Evolutionary conservation across 1,139 yeast species (phyloP).

Genomic region (Ogataea hybrid): DNA sequence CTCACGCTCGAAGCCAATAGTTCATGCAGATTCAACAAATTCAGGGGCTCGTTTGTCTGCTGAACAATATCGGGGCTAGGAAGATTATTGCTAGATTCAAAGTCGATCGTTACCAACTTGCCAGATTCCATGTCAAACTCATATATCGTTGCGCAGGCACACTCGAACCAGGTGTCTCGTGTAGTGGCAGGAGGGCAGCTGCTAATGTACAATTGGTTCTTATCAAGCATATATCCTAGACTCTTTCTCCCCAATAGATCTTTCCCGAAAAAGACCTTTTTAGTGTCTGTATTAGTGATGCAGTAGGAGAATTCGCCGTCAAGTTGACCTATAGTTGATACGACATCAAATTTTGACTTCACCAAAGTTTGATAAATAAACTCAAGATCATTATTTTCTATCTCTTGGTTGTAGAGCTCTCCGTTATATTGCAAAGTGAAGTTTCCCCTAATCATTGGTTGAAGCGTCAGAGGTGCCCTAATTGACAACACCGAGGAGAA

Average conservation of each 20-base stretch:
- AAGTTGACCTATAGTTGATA: constrained; percentile 37
- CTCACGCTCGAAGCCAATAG: constrained; percentile 42
- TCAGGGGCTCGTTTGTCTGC: constrained; percentile 5
- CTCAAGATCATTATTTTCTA: constrained; percentile 50
- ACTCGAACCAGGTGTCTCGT: constrained; percentile 43
- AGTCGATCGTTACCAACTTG: constrained; percentile 17
- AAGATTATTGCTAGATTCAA: constrained; percentile 21
- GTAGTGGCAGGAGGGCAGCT: constrained; percentile 42
- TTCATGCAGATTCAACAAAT: constrained; percentile 28
- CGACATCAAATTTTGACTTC: constrained; percentile 31
- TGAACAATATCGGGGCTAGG: constrained; percentile 16
- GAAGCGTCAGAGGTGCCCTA: constrained; percentile 71
- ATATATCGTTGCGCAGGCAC: constrained; percentile 50
- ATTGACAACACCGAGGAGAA: constrained; percentile 76
- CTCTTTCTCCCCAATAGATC: constrained; percentile 84
- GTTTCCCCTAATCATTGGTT: constrained; percentile 50
- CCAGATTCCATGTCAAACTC: constrained; percentile 34
- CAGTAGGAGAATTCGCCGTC: constrained; percentile 84
- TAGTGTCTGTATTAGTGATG: constrained; percentile 40
- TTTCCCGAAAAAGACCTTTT: constrained; percentile 69
- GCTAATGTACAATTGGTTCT: constrained; percentile 40
- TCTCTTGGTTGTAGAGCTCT: constrained; percentile 67
- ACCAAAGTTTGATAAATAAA: constrained; percentile 34
- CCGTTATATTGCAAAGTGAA: constrained; percentile 78
- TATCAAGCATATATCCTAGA: constrained; percentile 42